Evolutionary conservation across 768 basidiomycete genomes (phyloP).

Genomic region (Leucosporidium creatinivorum): DNA sequence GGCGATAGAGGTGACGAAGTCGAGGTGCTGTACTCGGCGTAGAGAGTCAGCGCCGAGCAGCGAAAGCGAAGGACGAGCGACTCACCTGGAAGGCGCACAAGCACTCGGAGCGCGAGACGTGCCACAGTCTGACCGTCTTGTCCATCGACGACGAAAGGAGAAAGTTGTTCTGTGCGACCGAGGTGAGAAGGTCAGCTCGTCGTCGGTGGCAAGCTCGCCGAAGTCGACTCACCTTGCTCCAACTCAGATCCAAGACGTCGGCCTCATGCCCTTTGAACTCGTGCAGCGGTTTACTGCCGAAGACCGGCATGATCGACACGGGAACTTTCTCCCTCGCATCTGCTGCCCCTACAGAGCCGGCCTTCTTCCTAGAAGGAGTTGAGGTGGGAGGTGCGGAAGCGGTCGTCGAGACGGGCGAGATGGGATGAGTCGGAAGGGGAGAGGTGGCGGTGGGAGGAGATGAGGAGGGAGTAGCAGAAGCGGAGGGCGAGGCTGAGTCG

Average conservation of each 20-base stretch:
- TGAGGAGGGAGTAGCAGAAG: neutral
- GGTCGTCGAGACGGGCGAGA: neutral
- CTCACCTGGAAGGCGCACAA: slow-evolving; percentile 34
- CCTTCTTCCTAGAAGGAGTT: neutral
- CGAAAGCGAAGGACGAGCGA: neutral
- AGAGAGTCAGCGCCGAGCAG: neutral
- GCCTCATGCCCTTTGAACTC: slow-evolving; percentile 36
- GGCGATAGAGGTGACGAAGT: slow-evolving; percentile 38
- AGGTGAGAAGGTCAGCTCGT: neutral
- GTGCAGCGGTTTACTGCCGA: slow-evolving; percentile 28
- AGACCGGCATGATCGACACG: slow-evolving; percentile 25
- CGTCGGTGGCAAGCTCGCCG: no score
- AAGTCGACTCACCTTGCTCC: slow-evolving; percentile 35
- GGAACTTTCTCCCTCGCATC: neutral
- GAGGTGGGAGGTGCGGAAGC: neutral
- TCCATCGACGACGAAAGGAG: slow-evolving; percentile 38
- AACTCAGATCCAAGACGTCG: slow-evolving; percentile 37
- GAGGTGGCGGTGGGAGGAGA: neutral
- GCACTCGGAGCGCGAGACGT: slow-evolving; percentile 34
- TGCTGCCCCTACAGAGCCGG: neutral
- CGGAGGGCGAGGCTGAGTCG: neutral
- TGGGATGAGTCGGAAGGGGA: neutral
- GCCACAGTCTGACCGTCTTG: slow-evolving; percentile 39
- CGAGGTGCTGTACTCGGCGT: slow-evolving; percentile 30
- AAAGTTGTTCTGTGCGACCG: slow-evolving; percentile 35